phyloP scores from a whole-genome alignment of 2,329 filamentous ascomycete genomes.

The Cercospora brassicicola region DNA sequence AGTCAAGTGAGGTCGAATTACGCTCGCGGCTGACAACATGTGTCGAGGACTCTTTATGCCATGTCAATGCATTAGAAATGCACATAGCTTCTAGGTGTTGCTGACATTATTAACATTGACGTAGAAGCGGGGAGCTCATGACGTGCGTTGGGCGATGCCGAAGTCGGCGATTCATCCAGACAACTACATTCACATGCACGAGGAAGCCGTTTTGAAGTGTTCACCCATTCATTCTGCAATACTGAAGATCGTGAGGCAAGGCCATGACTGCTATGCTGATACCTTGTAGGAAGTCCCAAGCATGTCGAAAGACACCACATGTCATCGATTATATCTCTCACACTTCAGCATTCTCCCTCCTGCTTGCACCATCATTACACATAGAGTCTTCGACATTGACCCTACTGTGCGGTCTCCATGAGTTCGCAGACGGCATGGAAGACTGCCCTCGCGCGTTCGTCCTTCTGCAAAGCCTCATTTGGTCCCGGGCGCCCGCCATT shows the following conservation, averaged over 20 bases:
- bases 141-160: not conserved
- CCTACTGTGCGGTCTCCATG: conserved; percentile 28
- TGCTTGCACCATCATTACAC: not conserved
- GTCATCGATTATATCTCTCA: not conserved
- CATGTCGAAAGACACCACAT: not conserved
- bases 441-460: conserved; percentile 35
- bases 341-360: not conserved
- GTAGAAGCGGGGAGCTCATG: not conserved
- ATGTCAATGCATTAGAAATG: not conserved
- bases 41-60: not conserved
- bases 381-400: no score
- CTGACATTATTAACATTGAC: not conserved
- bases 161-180: not conserved
- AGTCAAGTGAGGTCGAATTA: not conserved
- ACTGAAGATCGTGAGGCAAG: not conserved
- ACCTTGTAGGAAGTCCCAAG: not conserved
- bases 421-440: conserved; percentile 40
- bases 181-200: not conserved
- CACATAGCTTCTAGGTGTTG: not conserved
- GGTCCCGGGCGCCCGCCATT: conserved; percentile 24
- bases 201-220: not conserved
- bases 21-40: not conserved
- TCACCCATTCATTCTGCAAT: not conserved
- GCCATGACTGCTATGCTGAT: not conserved
- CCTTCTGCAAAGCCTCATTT: conserved; percentile 35